phyloP scores from a whole-genome alignment of 192 early-diverging fungal genomes.

The Spinellus fusiger region DNA sequence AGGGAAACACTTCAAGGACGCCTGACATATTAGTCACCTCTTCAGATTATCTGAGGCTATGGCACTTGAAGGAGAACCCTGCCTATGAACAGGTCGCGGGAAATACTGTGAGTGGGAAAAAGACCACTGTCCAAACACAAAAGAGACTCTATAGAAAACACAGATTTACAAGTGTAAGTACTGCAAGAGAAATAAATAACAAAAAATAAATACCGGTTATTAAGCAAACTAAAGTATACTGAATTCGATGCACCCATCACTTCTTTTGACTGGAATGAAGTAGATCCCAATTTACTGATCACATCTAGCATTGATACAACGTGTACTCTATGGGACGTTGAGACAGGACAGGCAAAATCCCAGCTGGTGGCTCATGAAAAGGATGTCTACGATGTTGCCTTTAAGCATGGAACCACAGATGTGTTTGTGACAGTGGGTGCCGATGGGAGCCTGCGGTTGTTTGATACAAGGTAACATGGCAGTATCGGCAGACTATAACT shows the following conservation, averaged over 20 bases:
- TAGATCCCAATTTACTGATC: conserved; percentile 74
- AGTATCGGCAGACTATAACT: neutral
- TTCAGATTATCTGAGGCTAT: conserved; percentile 80
- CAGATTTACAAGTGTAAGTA: conserved; percentile 35
- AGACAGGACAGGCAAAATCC: conserved; percentile 90
- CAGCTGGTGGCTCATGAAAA: conserved; percentile 98
- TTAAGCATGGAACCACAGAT: conserved; percentile 72
- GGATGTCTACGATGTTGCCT: conserved; percentile 97
- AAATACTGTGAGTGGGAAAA: conserved; percentile 7
- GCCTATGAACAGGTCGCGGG: conserved; percentile 5
- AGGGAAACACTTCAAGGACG: conserved; percentile 26
- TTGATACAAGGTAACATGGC: conserved; percentile 69
- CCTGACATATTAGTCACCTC: conserved; percentile 81
- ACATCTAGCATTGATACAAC: conserved; percentile 96
- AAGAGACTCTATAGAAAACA: conserved; percentile 14
- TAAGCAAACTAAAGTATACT: conserved; percentile 35
- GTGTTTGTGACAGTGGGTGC: conserved; percentile 94
- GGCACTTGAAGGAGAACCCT: conserved; percentile 68
- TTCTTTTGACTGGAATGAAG: conserved; percentile 94
- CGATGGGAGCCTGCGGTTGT: conserved; percentile 93
- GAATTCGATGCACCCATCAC: conserved; percentile 87
- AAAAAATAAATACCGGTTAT: neutral
- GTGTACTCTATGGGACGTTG: conserved; percentile 96
- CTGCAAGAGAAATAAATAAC: conserved; percentile 24
- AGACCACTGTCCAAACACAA: conserved; percentile 32